phyloP scores from a whole-genome alignment of 768 basidiomycete genomes.

The Tricholoma furcatifolium region DNA sequence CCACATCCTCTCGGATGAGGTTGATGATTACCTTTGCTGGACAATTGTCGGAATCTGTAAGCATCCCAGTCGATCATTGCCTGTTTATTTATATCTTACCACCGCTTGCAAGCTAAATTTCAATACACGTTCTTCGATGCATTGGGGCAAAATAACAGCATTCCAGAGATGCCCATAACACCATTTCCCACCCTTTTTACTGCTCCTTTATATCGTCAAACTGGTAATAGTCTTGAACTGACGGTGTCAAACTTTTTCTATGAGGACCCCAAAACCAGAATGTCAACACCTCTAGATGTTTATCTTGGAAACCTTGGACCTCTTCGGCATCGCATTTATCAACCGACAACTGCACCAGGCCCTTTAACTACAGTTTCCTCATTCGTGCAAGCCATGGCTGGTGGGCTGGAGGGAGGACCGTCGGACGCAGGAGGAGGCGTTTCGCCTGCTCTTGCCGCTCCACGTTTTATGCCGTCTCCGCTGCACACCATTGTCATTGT shows the following conservation, averaged over 20 bases:
- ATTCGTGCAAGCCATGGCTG: slow-evolving; percentile 49
- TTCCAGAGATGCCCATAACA: slow-evolving; percentile 80
- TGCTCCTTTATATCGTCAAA: slow-evolving; percentile 69
- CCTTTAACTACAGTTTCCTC: slow-evolving; percentile 63
- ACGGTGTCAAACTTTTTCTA: slow-evolving; percentile 90
- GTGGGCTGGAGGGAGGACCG: slow-evolving; percentile 32
- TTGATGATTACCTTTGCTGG: slow-evolving; percentile 96
- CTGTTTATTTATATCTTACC: slow-evolving; percentile 2
- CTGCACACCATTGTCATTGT: slow-evolving; percentile 83
- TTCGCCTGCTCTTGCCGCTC: slow-evolving; percentile 28
- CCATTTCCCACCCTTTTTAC: slow-evolving; percentile 88
- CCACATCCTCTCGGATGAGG: slow-evolving; percentile 77
- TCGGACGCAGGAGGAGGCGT: slow-evolving; percentile 29
- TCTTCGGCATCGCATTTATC: slow-evolving; percentile 73
- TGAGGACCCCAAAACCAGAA: slow-evolving; percentile 61
- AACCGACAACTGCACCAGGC: slow-evolving; percentile 60
- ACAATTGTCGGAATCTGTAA: slow-evolving; percentile 93
- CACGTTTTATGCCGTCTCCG: slow-evolving; percentile 54
- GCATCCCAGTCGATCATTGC: slow-evolving; percentile 25
- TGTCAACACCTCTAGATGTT: slow-evolving; percentile 75
- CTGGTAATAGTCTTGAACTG: slow-evolving; percentile 75
- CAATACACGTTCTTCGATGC: slow-evolving; percentile 95
- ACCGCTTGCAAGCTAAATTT: slow-evolving; percentile 69
- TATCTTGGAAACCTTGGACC: slow-evolving; percentile 92
- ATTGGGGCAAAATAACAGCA: slow-evolving; percentile 73